Conservation (phyloP, 2,329 filamentous ascomycete genomes). For the Sphaerulina vaccinii region DNA sequence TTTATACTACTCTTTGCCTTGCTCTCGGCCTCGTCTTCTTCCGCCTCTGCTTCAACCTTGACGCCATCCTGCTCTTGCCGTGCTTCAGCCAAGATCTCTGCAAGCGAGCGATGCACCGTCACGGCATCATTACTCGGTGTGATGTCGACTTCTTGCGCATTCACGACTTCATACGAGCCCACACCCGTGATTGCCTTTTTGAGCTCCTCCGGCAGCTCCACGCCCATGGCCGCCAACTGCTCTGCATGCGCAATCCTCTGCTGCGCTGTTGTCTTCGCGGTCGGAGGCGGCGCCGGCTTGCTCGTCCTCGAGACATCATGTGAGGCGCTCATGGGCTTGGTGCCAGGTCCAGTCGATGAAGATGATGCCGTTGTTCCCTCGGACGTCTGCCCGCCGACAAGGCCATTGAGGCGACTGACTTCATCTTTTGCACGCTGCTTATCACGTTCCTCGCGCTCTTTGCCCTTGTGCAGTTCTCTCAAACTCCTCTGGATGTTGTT, state of each 20-base stretch:
- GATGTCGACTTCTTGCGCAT: slow-evolving; percentile 43
- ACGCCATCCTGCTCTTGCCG: slow-evolving; percentile 42
- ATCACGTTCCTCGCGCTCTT: slow-evolving; percentile 77
- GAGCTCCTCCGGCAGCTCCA: slow-evolving; percentile 77
- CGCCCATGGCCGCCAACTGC: slow-evolving; percentile 82
- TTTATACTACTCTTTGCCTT: slow-evolving; percentile 57
- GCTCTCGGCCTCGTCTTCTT: slow-evolving; percentile 44
- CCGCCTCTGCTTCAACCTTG: slow-evolving; percentile 44
- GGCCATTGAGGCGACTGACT: slow-evolving; percentile 78
- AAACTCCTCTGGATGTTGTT: slow-evolving; percentile 84
- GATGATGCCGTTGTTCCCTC: slow-evolving; percentile 35
- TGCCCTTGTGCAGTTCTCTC: slow-evolving; percentile 79
- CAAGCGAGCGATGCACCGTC: slow-evolving; percentile 36
- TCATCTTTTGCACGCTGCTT: slow-evolving; percentile 78
- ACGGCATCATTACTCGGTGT: slow-evolving; percentile 18
- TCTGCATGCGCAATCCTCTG: slow-evolving; percentile 81
- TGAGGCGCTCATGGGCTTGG: slow-evolving; percentile 32
- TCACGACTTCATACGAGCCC: slow-evolving; percentile 79
- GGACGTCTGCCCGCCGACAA: slow-evolving; percentile 55
- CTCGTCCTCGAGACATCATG: slow-evolving; percentile 1
- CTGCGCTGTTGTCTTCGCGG: slow-evolving; percentile 50
- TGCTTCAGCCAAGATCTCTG: slow-evolving; percentile 49
- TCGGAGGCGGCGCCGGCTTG: slow-evolving; percentile 29
- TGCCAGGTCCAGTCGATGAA: too few species aligned
- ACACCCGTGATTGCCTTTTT: slow-evolving; percentile 80